Conservation (phyloP, 441 rosid genomes). For the Pelargonium exstipulatum region DNA sequence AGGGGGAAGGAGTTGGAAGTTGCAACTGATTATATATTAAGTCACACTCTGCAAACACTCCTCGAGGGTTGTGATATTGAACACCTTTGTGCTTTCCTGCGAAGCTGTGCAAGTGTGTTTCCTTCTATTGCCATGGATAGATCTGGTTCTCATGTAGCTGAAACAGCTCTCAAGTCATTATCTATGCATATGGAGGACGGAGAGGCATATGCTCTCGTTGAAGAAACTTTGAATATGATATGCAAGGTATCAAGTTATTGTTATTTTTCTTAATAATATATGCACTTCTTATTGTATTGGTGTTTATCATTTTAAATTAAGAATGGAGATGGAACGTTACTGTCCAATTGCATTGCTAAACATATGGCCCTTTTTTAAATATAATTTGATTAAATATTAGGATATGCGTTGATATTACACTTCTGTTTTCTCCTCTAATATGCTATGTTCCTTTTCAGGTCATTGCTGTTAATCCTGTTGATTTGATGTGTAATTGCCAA, state of each 20-base stretch:
- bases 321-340: no score
- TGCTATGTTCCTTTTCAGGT: constrained; percentile 39
- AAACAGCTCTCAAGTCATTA: constrained; percentile 83
- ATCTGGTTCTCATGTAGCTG: constrained; percentile 92
- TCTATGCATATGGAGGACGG: constrained; percentile 59
- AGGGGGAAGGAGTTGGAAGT: constrained; percentile 80
- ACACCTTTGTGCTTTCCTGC: constrained; percentile 75
- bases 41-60: constrained; percentile 74
- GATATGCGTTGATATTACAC: no score
- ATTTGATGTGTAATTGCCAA: constrained; percentile 69
- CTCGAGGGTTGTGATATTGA: constrained; percentile 81
- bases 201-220: constrained; percentile 49
- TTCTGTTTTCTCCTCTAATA: neutral
- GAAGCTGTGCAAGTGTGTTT: constrained; percentile 46
- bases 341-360: neutral
- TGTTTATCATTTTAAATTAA: no score
- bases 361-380: neutral
- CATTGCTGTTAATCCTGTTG: constrained; percentile 50
- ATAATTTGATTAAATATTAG: no score
- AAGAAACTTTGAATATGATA: constrained; percentile 54
- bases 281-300: neutral
- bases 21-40: constrained; percentile 82
- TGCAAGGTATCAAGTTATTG: constrained; percentile 57
- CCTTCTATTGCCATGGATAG: constrained; percentile 87
- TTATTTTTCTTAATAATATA: neutral